phyloP scores from a whole-genome alignment of 2,329 filamentous ascomycete species.

The Aspergillus sojae region DNA sequence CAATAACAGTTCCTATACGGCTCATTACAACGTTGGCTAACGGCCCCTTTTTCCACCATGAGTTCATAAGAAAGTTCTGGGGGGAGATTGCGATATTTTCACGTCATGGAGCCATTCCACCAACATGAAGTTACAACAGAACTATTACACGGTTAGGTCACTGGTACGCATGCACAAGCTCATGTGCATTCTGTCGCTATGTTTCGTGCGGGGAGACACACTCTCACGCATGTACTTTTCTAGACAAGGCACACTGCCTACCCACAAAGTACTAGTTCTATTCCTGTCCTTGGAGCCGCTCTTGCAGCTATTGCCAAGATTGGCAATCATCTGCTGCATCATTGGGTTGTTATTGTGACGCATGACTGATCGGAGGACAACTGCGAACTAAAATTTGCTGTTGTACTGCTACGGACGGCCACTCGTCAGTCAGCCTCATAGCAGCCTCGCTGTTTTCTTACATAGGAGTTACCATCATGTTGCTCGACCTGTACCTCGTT shows the following conservation, averaged over 20 bases:
- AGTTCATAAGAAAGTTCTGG: not conserved
- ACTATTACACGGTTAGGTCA: not conserved
- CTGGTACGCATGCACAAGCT: not conserved
- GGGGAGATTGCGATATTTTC: not conserved
- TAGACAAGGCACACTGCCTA: too few relatives aligned
- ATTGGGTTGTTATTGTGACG: too few relatives aligned
- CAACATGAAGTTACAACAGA: not conserved
- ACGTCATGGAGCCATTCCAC: not conserved
- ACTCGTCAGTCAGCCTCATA: not conserved
- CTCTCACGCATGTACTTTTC: too few relatives aligned
- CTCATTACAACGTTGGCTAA: too few relatives aligned
- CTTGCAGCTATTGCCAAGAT: too few relatives aligned
- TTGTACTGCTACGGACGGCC: not conserved
- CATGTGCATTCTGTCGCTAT: too few relatives aligned
- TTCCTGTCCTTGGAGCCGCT: too few relatives aligned
- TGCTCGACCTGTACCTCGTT: not conserved
- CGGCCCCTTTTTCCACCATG: too few relatives aligned
- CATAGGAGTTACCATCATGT: not conserved
- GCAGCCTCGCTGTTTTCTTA: not conserved
- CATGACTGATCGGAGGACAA: rapidly evolving
- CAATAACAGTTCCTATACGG: rapidly evolving
- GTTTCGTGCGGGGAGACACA: too few relatives aligned
- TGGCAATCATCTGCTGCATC: too few relatives aligned
- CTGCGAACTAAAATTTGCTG: too few relatives aligned
- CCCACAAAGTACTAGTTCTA: too few relatives aligned